These are phyloP conservation scores for Dillenia suffruticosa DNA, from an alignment of 164 flowering plant species.

Conservation along the genomic window DNA sequence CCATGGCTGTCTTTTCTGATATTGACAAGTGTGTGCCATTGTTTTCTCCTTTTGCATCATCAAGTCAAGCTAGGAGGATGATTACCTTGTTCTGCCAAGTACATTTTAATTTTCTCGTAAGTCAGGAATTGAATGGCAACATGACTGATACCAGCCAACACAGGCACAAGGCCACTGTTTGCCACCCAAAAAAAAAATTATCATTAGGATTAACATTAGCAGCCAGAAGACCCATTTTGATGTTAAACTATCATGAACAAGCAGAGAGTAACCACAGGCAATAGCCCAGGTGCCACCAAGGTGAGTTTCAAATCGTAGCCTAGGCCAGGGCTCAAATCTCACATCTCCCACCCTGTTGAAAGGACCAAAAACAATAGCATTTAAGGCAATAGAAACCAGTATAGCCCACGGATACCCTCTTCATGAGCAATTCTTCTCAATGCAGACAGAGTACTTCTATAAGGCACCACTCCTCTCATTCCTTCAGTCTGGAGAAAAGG, in stretches of 20 bases:
- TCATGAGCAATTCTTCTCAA: constrained; percentile 80
- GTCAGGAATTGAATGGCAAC: constrained; percentile 97
- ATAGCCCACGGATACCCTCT: constrained; percentile 94
- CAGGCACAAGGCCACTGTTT: constrained; percentile 95
- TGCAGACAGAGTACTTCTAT: constrained; percentile 77
- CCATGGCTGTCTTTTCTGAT: constrained; percentile 62
- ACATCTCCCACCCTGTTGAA: too few relatives aligned
- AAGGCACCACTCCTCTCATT: constrained; percentile 71
- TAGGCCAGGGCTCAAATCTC: too few relatives aligned
- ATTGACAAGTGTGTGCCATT: constrained; percentile 1
- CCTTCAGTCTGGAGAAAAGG: constrained; percentile 76
- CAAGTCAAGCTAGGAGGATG: background rate
- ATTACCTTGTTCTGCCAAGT: constrained; percentile 72
- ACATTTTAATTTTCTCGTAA: constrained; percentile 81
- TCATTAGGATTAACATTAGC: background rate
- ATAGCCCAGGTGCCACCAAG: too few relatives aligned
- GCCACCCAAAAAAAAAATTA: constrained; percentile 12
- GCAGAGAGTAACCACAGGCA: too few relatives aligned
- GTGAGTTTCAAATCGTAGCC: too few relatives aligned
- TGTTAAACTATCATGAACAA: too few relatives aligned
- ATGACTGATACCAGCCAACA: constrained; percentile 94
- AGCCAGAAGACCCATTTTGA: background rate
- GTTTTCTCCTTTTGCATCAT: background rate
- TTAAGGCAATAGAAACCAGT: constrained; percentile 45
- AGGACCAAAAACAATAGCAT: too few relatives aligned